Conservation (phyloP, 768 basidiomycete genomes). For the Auricularia sp. region DNA sequence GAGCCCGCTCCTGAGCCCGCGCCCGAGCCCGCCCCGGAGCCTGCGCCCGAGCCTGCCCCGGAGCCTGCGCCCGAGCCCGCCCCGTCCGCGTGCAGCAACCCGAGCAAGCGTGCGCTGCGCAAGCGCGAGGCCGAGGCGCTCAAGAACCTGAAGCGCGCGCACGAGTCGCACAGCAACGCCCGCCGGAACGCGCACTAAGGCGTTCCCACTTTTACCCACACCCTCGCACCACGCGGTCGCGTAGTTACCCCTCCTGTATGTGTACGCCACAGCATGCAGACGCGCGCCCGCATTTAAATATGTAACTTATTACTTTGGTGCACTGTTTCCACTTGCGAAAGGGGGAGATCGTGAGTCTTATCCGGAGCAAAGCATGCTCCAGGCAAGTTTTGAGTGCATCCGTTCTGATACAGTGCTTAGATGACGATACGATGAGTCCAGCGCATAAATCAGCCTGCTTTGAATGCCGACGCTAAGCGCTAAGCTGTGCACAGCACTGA, state of each 20-base stretch:
- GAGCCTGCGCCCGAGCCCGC: not conserved
- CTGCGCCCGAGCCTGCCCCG: no score
- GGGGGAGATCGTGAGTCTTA: no score
- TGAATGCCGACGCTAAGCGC: no score
- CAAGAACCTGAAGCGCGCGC: not conserved
- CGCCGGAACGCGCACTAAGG: not conserved
- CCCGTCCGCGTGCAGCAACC: conserved; percentile 7
- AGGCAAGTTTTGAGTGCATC: no score
- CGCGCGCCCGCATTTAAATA: not conserved
- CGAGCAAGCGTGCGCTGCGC: conserved; percentile 16
- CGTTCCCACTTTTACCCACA: not conserved
- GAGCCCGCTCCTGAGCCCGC: no score
- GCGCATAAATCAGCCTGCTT: no score
- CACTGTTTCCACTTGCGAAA: no score
- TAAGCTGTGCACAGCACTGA: no score
- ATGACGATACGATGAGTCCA: no score
- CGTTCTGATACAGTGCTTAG: no score
- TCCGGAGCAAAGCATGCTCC: no score
- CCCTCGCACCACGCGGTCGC: not conserved
- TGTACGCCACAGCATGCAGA: not conserved
- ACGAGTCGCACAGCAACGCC: not conserved
- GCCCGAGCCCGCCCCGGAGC: no score
- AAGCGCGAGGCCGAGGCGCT: conserved; percentile 8
- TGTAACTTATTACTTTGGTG: not conserved
- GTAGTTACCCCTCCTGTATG: not conserved